Evolutionary conservation across 164 flowering plant genomes (phyloP).

Genomic region (Magnolia kwangsiensis): DNA sequence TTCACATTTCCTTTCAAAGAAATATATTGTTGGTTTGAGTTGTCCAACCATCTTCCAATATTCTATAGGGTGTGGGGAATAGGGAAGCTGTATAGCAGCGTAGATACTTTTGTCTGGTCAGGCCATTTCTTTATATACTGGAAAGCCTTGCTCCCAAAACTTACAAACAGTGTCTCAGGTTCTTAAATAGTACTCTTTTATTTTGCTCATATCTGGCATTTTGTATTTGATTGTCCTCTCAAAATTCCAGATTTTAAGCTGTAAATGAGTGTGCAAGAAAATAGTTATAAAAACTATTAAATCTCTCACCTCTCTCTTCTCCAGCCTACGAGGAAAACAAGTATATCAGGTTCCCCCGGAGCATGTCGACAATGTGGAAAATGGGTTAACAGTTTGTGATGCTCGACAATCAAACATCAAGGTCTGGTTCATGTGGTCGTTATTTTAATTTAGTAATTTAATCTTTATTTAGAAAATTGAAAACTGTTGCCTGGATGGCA

Average conservation of each 20-base stretch:
- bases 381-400: constrained; percentile 68
- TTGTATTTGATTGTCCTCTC: not conserved
- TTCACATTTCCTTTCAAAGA: not conserved
- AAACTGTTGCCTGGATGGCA: too few relatives aligned
- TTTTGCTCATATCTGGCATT: constrained; percentile 5
- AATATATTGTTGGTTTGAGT: too few relatives aligned
- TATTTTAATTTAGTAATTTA: not conserved
- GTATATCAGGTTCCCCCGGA: constrained; percentile 59
- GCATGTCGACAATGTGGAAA: constrained; percentile 51
- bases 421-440: constrained; percentile 28
- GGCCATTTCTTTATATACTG: constrained; percentile 77
- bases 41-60: constrained; percentile 4
- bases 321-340: constrained; percentile 78
- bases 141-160: constrained; percentile 74
- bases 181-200: constrained; percentile 4
- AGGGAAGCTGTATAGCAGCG: constrained; percentile 95
- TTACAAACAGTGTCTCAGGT: constrained; percentile 83
- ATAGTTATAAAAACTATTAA: too few relatives aligned
- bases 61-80: constrained; percentile 78
- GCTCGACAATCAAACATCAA: constrained; percentile 48
- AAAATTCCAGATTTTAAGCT: not conserved
- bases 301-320: constrained; percentile 3
- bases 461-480: not conserved
- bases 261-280: not conserved
- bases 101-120: constrained; percentile 79